A percentile compares a stretch with the other conserved stretches of the same genome.
phyloP scores from a whole-genome alignment of 352 stramenopile genomes.

The Phytophthora cactorum region DNA sequence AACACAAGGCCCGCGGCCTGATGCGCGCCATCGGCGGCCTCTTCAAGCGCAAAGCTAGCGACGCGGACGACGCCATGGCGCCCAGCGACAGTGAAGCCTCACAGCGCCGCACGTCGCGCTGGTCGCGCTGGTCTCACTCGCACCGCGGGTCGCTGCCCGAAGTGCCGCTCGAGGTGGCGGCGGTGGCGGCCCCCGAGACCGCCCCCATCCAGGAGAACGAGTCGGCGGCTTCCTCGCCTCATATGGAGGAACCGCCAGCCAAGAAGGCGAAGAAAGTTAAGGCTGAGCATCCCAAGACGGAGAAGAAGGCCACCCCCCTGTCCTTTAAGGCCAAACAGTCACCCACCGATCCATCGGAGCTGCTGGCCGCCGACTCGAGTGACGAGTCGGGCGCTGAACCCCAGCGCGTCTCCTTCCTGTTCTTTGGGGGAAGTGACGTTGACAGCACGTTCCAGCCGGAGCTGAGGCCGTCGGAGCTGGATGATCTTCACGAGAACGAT shows the following conservation, averaged over 20 bases:
- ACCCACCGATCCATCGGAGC: slow-evolving; percentile 34
- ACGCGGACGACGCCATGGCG: slow-evolving; percentile 20
- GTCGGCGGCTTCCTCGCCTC: slow-evolving; percentile 9
- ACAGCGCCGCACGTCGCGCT: slow-evolving; percentile 40
- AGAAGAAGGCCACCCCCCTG: slow-evolving; percentile 21
- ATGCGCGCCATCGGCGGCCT: slow-evolving; percentile 57
- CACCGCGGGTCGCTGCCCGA: slow-evolving; percentile 35
- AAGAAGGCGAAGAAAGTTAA: slow-evolving; percentile 35
- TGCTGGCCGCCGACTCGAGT: slow-evolving; percentile 37
- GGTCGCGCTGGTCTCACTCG: slow-evolving; percentile 43
- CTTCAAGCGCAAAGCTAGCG: slow-evolving; percentile 51
- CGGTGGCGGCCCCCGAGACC: slow-evolving; percentile 8
- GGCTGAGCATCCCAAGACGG: slow-evolving; percentile 20
- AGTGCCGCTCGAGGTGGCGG: slow-evolving; percentile 18
- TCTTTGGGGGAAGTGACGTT: slow-evolving; percentile 67
- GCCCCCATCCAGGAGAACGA: slow-evolving; percentile 29
- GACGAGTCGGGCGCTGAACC: slow-evolving; percentile 32
- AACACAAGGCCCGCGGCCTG: slow-evolving; percentile 47
- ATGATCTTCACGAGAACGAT: slow-evolving; percentile 51
- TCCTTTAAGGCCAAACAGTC: slow-evolving; percentile 26
- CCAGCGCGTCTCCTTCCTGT: slow-evolving; percentile 51
- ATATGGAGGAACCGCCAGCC: slow-evolving; percentile 16
- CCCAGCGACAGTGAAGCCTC: slow-evolving; percentile 40
- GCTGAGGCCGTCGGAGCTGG: slow-evolving; percentile 38
- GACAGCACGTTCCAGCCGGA: slow-evolving; percentile 59